These are phyloP conservation scores for Phytophthora podocarpi DNA, from an alignment of 352 stramenopile species.

Conservation along the genomic window DNA sequence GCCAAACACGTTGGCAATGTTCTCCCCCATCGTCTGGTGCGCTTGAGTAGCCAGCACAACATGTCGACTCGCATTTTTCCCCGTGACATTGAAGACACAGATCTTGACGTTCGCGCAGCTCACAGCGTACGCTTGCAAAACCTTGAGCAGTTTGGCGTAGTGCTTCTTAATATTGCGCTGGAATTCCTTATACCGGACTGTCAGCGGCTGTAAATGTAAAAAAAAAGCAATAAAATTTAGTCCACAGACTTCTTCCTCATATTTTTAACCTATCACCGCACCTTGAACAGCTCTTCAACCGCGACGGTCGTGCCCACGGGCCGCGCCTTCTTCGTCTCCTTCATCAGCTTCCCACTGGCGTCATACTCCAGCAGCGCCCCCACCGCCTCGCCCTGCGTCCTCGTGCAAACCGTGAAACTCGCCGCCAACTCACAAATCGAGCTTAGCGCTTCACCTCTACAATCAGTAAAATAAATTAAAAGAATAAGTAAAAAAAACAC, in stretches of 20 bases:
- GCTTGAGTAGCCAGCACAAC: slow-evolving; percentile 71
- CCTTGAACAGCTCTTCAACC: slow-evolving; percentile 93
- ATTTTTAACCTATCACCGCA: not conserved
- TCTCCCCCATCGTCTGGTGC: slow-evolving; percentile 76
- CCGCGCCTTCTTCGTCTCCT: slow-evolving; percentile 62
- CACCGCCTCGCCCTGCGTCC: slow-evolving; percentile 69
- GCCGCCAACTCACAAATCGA: slow-evolving; percentile 92
- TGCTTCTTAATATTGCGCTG: slow-evolving; percentile 94
- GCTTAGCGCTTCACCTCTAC: slow-evolving; percentile 94
- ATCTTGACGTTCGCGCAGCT: slow-evolving; percentile 66
- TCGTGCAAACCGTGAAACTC: slow-evolving; percentile 89
- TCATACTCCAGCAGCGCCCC: slow-evolving; percentile 89
- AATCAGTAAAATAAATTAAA: not conserved
- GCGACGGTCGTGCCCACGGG: slow-evolving; percentile 93
- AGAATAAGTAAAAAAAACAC: not conserved
- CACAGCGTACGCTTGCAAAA: slow-evolving; percentile 89
- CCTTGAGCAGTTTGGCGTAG: slow-evolving; percentile 90
- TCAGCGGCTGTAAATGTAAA: slow-evolving; percentile 62
- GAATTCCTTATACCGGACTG: slow-evolving; percentile 94
- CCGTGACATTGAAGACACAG: slow-evolving; percentile 56
- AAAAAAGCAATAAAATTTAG: too few species aligned
- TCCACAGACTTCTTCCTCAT: not conserved
- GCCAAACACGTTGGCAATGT: slow-evolving; percentile 91
- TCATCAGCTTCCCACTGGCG: slow-evolving; percentile 61
- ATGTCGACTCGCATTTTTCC: slow-evolving; percentile 55